Conservation (phyloP, 306 rosid species). For the Castanea mollissima region DNA sequence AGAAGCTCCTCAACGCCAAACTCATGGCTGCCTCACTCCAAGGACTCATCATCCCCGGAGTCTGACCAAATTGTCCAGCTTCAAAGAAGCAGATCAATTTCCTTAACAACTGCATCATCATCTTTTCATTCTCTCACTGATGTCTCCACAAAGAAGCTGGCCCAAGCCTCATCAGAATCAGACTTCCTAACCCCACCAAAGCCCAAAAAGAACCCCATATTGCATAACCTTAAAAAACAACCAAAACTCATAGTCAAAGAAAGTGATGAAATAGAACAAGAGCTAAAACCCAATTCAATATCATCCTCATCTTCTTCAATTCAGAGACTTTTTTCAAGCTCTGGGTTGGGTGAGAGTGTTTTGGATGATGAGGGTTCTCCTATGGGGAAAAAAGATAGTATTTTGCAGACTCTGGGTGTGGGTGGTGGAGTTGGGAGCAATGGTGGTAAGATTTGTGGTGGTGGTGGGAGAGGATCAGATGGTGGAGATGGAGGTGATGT, state of each 20-base stretch:
- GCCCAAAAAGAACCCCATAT: conserved; percentile 21
- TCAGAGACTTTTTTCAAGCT: conserved; percentile 41
- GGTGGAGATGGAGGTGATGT: conserved; percentile 32
- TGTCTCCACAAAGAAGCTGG: conserved; percentile 20
- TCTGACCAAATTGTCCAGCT: conserved; percentile 39
- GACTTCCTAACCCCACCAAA: conserved; percentile 29
- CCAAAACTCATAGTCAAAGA: conserved; percentile 20
- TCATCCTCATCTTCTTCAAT: conserved; percentile 21
- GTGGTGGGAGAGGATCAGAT: conserved; percentile 35
- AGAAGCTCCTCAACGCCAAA: conserved; percentile 66
- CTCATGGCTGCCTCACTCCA: conserved; percentile 47
- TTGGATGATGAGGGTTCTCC: conserved; percentile 23
- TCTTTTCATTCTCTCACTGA: conserved; percentile 4
- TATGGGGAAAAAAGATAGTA: conserved; percentile 18
- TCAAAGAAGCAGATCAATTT: conserved; percentile 44
- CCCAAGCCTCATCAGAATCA: conserved; percentile 24
- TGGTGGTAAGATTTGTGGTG: conserved; percentile 48
- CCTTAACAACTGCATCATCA: neutral
- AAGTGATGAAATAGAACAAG: conserved; percentile 23
- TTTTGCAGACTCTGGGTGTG: conserved; percentile 46
- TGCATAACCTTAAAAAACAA: conserved; percentile 15
- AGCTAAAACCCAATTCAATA: conserved; percentile 4
- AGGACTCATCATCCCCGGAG: conserved; percentile 39
- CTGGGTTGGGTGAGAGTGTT: conserved; percentile 43
- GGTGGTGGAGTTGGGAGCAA: conserved; percentile 46